These are phyloP conservation scores for Trametes punicea DNA, from an alignment of 768 basidiomycete species.

Conservation along the genomic window DNA sequence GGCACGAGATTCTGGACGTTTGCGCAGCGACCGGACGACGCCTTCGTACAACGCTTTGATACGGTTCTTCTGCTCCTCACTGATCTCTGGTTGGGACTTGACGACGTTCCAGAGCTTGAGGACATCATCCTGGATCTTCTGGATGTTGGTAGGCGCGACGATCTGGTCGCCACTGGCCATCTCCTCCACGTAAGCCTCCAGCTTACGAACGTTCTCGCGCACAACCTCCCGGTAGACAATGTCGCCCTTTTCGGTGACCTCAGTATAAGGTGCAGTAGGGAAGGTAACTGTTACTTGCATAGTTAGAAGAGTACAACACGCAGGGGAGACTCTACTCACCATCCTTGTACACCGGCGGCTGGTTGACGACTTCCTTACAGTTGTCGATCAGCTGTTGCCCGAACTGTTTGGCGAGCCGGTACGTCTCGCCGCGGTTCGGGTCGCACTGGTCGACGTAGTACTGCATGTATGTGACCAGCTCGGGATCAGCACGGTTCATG, in stretches of 20 bases:
- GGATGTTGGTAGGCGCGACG: conserved; percentile 80
- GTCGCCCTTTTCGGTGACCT: conserved; percentile 90
- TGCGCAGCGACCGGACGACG: conserved; percentile 89
- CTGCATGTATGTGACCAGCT: conserved; percentile 91
- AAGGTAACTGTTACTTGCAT: conserved; percentile 88
- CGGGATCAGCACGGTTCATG: conserved; percentile 95
- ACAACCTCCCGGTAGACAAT: conserved; percentile 94
- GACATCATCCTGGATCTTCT: conserved; percentile 97
- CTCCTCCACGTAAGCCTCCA: conserved; percentile 96
- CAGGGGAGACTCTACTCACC: conserved; percentile 46
- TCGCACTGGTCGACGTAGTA: conserved; percentile 87
- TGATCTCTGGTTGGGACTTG: conserved; percentile 95
- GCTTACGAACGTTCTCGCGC: conserved; percentile 93
- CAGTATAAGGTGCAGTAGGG: conserved; percentile 95
- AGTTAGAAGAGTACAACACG: not conserved
- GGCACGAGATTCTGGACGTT: conserved; percentile 61
- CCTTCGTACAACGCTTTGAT: conserved; percentile 96
- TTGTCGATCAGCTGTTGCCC: conserved; percentile 96
- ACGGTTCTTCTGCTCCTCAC: conserved; percentile 92
- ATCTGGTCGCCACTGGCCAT: conserved; percentile 96
- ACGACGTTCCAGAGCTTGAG: conserved; percentile 97
- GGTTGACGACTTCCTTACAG: conserved; percentile 76
- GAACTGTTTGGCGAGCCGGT: conserved; percentile 94
- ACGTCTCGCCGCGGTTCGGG: conserved; percentile 81
- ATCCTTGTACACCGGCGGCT: conserved; percentile 93